Conservation (phyloP, 1,284 basidiomycete genomes). For the Ustilago trichophora region DNA sequence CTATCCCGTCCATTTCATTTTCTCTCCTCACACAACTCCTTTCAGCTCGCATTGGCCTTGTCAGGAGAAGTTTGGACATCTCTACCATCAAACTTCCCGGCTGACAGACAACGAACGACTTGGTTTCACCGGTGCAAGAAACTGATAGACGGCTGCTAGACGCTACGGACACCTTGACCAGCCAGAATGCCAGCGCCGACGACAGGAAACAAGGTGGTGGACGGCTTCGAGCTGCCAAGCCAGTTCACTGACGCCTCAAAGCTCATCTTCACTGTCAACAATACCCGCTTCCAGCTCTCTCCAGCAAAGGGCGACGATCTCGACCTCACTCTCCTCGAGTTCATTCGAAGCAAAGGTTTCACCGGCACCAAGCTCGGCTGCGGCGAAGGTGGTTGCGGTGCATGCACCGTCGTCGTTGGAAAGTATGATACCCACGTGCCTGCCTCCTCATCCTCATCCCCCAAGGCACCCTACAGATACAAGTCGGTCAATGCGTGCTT, state of each 20-base stretch:
- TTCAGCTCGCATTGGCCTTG: too few relatives aligned
- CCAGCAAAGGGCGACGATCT: slow-evolving; percentile 39
- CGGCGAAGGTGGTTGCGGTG: slow-evolving; percentile 67
- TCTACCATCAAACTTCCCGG: background rate
- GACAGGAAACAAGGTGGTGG: slow-evolving; percentile 15
- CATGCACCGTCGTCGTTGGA: slow-evolving; percentile 65
- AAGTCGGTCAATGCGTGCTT: slow-evolving; percentile 67
- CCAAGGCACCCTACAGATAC: slow-evolving; percentile 56
- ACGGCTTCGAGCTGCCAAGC: slow-evolving; percentile 40
- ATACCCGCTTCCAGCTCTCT: slow-evolving; percentile 42
- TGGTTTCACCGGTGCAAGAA: too few relatives aligned
- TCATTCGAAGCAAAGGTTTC: slow-evolving; percentile 64
- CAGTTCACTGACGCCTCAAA: slow-evolving; percentile 28
- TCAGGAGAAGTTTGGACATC: too few relatives aligned
- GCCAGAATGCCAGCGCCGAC: slow-evolving; percentile 24
- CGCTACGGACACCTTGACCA: background rate
- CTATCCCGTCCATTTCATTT: too few relatives aligned
- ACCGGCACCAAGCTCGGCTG: slow-evolving; percentile 68
- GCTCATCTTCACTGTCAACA: slow-evolving; percentile 49
- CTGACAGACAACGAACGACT: background rate
- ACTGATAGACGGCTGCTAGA: too few relatives aligned
- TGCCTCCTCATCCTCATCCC: slow-evolving; percentile 1
- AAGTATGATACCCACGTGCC: slow-evolving; percentile 22
- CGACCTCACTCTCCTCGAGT: slow-evolving; percentile 64
- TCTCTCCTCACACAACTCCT: too few relatives aligned